phyloP scores from a whole-genome alignment of 495 filamentous ascomycete species.

The Opeltia flavorubescens region DNA sequence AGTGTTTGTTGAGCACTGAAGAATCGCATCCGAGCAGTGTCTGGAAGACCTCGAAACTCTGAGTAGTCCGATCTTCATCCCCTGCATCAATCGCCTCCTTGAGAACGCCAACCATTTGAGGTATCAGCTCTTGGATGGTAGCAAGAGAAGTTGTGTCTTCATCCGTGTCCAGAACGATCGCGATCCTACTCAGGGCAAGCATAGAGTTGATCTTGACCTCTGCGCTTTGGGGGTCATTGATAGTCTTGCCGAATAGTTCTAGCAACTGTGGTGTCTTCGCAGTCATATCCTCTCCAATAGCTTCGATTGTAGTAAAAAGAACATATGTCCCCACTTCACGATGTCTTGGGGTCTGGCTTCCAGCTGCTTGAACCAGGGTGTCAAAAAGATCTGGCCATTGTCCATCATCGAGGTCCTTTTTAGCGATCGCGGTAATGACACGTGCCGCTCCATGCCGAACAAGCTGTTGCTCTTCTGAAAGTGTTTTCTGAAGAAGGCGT shows the following conservation, averaged over 20 bases:
- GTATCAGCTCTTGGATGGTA: conserved; percentile 62
- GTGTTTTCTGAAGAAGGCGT: conserved; percentile 65
- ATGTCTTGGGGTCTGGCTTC: conserved; percentile 55
- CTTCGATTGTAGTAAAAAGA: conserved; percentile 79
- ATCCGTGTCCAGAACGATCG: conserved; percentile 76
- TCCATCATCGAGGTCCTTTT: conserved; percentile 70
- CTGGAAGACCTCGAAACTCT: conserved; percentile 95
- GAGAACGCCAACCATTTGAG: conserved; percentile 78
- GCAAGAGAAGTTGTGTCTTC: conserved; percentile 59
- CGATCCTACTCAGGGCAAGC: conserved; percentile 77
- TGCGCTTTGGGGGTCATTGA: conserved; percentile 76
- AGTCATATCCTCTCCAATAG: conserved; percentile 61
- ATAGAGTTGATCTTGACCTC: conserved; percentile 92
- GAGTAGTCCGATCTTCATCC: conserved; percentile 74
- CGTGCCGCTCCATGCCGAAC: conserved; percentile 78
- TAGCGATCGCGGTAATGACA: conserved; percentile 74
- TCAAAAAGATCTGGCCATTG: conserved; percentile 75
- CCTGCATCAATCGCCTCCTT: conserved; percentile 63
- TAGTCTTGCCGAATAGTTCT: conserved; percentile 70
- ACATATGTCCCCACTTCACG: conserved; percentile 88
- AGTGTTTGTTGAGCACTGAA: conserved; percentile 67
- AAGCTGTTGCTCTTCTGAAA: conserved; percentile 58
- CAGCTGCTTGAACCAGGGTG: conserved; percentile 58
- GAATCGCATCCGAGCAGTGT: conserved; percentile 83
- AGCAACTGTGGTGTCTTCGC: conserved; percentile 68